phyloP scores from a whole-genome alignment of 176 grass and related monocot species.

The bread wheat (Triticum aestivum) region DNA sequence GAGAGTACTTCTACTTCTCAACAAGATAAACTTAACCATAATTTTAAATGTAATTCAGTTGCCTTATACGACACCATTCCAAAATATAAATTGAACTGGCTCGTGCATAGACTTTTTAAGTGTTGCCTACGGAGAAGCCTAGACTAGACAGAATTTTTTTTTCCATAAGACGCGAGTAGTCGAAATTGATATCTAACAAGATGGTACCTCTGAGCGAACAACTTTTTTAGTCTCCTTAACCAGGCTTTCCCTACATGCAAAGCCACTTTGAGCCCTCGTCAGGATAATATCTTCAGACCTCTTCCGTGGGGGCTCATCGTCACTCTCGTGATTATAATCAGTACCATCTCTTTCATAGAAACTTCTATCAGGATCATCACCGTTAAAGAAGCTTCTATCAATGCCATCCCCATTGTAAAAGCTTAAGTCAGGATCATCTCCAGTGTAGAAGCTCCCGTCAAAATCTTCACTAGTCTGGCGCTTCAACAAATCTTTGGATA shows the following conservation, averaged over 20 bases:
- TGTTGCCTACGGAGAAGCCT: not conserved
- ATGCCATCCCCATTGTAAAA: conserved; percentile 33
- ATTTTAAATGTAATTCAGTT: not conserved
- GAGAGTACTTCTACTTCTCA: not conserved
- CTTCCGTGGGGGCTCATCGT: conserved; percentile 32
- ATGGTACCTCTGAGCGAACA: conserved; percentile 57
- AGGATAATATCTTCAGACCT: conserved; percentile 67
- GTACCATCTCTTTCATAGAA: conserved; percentile 51
- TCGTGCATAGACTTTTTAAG: not conserved
- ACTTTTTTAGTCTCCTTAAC: conserved; percentile 71
- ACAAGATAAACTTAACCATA: not conserved
- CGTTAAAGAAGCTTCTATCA: conserved; percentile 24
- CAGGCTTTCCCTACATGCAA: conserved; percentile 56
- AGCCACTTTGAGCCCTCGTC: conserved; percentile 49
- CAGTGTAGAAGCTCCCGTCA: conserved; percentile 52
- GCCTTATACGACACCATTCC: not conserved
- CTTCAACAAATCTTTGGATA: conserved; percentile 44
- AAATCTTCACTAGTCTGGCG: conserved; percentile 39
- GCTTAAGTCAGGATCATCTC: conserved; percentile 34
- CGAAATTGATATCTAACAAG: not conserved
- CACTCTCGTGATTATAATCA: conserved; percentile 39
- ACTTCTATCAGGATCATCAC: conserved; percentile 43
- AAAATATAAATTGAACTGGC: not conserved
- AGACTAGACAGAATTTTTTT: too few relatives aligned
- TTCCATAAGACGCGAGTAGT: not conserved